These are phyloP conservation scores for Starmera caribaea DNA, from an alignment of 805 yeast species.

Conservation along the genomic window DNA sequence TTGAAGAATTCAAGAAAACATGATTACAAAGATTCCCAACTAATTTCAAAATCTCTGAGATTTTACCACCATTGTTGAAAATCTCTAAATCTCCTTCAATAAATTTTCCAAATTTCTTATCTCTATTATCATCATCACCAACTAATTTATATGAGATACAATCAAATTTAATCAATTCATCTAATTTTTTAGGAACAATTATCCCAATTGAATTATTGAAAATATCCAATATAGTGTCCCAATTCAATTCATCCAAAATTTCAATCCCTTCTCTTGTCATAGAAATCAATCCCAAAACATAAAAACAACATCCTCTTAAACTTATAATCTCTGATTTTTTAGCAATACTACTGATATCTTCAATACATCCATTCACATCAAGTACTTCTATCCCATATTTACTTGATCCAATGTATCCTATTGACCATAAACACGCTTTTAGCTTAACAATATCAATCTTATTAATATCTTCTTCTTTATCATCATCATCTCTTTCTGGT, in stretches of 20 bases:
- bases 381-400: constrained; percentile 54
- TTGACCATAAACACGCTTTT: constrained; percentile 78
- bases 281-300: constrained; percentile 65
- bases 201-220: constrained; percentile 34
- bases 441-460: constrained; percentile 34
- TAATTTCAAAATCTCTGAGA: constrained; percentile 18
- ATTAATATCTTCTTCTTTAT: constrained; percentile 10
- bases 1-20: constrained; percentile 41
- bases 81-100: constrained; percentile 5
- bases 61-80: constrained; percentile 18
- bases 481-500: constrained; percentile 5
- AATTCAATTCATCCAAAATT: constrained; percentile 69
- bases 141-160: constrained; percentile 2
- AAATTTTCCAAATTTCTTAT: constrained; percentile 5
- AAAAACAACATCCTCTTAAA: constrained; percentile 69
- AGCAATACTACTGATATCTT: constrained; percentile 44
- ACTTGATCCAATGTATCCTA: constrained; percentile 75
- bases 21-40: constrained; percentile 51
- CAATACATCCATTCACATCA: constrained; percentile 42
- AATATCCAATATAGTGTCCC: constrained; percentile 46
- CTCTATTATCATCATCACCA: constrained; percentile 4
- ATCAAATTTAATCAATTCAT: constrained; percentile 17
- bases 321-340: constrained; percentile 41
- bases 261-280: constrained; percentile 74
- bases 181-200: constrained; percentile 27